Base-by-base conservation (phyloP, 1,284 basidiomycete genomes). In the Porogramme epimiltina region DNA sequence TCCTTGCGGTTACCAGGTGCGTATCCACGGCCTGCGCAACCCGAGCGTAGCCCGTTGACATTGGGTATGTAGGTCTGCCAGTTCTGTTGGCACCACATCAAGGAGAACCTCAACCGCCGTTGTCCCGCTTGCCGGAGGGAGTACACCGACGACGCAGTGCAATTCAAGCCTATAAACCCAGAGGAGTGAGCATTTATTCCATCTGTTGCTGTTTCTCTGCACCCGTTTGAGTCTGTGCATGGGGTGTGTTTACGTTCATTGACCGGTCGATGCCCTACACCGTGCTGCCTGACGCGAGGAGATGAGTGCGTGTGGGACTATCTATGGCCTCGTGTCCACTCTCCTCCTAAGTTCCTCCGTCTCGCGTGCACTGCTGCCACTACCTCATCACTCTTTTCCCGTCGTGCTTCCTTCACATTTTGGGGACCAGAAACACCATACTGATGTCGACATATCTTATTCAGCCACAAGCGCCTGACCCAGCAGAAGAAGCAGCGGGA, bases 31-130 rank as follows among this genome's bases (percentile, higher is more conserved):
- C 20, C 11, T 31, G 13, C 28, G 38, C 18, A 15, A 11, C n/a
- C 15, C 4, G 13, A 25, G 42, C 47, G 9, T n/a, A 42, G 19
- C 45, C 44, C 33, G 18, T 45, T n/a, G 18, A 39, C 13, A 19
- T 22, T 36, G 3, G 10, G 4, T 43, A 16, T 37, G 16, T 37
- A 98, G 95, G 95, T 99, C 63, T 99, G 97, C 71, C 91, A 95
- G 55, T 99, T 99, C 76, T 99, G 97, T 73, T 99, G 95, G 87
- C 93, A 98, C 74, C 95, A 98, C 74, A 96, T 98, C 82, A 91
- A 93, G 78, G 85, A 94, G 76, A 92, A 97, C 73, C 78, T 97
- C 54, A 99, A 99, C 71, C 90, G 95, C 57, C 86, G 94, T 49
- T 99, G 97, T 71, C 97, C 97, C 36, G 97, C 97, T 31, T 99